A percentile compares a stretch with the other conserved stretches of the same genome.
Evolutionary conservation across 2,329 filamentous ascomycete species (phyloP).

Genomic region (Pezicula radicicola): DNA sequence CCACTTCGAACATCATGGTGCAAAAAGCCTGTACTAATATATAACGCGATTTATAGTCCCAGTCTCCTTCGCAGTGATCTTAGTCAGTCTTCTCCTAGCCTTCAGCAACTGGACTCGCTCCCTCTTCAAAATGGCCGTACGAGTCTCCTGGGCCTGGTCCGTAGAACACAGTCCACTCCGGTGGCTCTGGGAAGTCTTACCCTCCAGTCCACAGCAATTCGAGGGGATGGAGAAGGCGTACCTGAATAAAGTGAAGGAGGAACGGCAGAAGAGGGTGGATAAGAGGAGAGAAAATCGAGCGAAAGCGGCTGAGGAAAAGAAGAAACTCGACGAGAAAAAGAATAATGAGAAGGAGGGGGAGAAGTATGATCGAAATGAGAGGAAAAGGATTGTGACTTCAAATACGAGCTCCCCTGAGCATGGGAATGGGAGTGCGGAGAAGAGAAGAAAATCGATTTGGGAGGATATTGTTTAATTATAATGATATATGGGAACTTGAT

Average conservation of each 20-base stretch:
- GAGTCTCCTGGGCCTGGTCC: neutral
- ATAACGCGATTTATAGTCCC: neutral
- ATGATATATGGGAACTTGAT: no score
- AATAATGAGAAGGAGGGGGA: neutral
- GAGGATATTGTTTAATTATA: no score
- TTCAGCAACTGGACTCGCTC: neutral
- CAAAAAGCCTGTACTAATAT: no score
- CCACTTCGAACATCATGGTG: neutral
- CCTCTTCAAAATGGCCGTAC: neutral
- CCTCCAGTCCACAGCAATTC: neutral
- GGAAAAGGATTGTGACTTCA: no score
- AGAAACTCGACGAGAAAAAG: neutral
- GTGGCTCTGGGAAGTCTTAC: neutral
- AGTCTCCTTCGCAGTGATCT: neutral
- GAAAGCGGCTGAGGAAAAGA: neutral
- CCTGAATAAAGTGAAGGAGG: neutral
- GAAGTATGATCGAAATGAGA: no score
- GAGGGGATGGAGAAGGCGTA: neutral
- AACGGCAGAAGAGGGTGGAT: neutral
- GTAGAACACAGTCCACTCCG: neutral
- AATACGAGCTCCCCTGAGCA: no score
- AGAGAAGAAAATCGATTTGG: no score
- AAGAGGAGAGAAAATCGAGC: neutral
- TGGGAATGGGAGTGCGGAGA: no score
- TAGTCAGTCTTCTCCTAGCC: neutral